Evolutionary conservation across 2,329 filamentous ascomycete genomes (phyloP).

Genomic region (Fusarium brachygibbosum): DNA sequence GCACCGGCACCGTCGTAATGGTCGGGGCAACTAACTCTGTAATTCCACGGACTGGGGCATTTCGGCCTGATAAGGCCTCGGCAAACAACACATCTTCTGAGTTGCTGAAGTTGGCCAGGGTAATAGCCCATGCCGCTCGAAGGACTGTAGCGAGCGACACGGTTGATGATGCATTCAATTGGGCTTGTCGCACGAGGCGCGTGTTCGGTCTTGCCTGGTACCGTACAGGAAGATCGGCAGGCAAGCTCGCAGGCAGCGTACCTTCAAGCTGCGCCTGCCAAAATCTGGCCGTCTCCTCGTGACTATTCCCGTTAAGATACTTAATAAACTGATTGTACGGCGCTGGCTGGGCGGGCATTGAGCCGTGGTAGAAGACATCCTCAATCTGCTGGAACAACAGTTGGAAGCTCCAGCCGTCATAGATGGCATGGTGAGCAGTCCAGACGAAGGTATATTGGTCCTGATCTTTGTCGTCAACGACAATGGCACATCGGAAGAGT

Average conservation of each 20-base stretch:
- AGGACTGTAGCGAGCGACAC: conserved; percentile 16
- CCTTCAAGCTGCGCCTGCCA: conserved; percentile 14
- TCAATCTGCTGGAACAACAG: conserved; percentile 16
- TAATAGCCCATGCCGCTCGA: conserved; percentile 18
- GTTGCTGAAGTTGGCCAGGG: conserved; percentile 16
- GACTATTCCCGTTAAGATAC: conserved; percentile 9
- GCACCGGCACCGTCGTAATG: conserved; percentile 15
- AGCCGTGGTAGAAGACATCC: conserved; percentile 17
- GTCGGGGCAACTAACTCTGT: conserved; percentile 16
- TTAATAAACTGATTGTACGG: conserved; percentile 14
- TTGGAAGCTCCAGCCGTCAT: conserved; percentile 20
- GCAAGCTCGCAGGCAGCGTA: conserved; percentile 15
- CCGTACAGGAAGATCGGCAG: conserved; percentile 15
- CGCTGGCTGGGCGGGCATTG: conserved; percentile 6
- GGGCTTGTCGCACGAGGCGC: conserved; percentile 14
- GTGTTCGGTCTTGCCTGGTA: conserved; percentile 17
- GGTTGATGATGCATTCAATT: conserved; percentile 12
- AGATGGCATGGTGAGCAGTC: conserved; percentile 21
- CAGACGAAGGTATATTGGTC: conserved; percentile 13
- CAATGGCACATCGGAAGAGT: conserved; percentile 16
- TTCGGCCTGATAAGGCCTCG: conserved; percentile 17
- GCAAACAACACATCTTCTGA: conserved; percentile 17
- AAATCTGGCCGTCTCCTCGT: conserved; percentile 15
- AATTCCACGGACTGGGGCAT: conserved; percentile 17
- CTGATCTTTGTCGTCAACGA: conserved; percentile 13